phyloP scores from a whole-genome alignment of 371 early-diverging fungal species.

The Mortierella sp. region DNA sequence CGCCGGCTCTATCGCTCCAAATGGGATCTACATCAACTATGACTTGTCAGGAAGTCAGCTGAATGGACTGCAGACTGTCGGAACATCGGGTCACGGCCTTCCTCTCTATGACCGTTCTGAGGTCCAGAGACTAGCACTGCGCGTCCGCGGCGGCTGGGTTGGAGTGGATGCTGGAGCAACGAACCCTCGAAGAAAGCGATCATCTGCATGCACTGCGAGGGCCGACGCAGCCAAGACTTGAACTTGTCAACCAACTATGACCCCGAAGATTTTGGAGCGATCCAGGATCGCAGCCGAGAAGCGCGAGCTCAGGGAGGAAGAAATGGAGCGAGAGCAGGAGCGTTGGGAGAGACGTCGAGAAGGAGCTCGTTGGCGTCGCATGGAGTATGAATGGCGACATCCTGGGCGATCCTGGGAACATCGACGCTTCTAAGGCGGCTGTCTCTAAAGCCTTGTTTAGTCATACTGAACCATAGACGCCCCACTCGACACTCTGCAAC shows the following conservation, averaged over 20 bases:
- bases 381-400: neutral
- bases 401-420: neutral
- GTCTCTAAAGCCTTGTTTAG: neutral
- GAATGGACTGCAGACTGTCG: neutral
- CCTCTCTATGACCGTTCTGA: conserved; percentile 72
- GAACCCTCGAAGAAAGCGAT: neutral
- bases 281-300: neutral
- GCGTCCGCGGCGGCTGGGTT: conserved; percentile 82
- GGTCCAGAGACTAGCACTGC: conserved; percentile 65
- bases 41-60: neutral
- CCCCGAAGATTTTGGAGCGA: neutral
- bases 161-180: conserved; percentile 43
- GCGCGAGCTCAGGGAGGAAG: neutral
- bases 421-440: neutral
- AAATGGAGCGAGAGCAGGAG: neutral
- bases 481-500: neutral
- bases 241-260: neutral
- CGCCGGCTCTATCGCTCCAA: neutral
- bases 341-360: neutral
- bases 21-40: neutral
- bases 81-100: conserved; percentile 63
- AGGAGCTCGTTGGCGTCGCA: neutral
- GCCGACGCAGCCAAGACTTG: neutral
- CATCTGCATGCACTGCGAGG: neutral
- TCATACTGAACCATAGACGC: neutral